Percentiles rank a stretch among this genome's conserved stretches.
phyloP scores from a whole-genome alignment of 495 filamentous ascomycete species.

The Xylaria sp. region DNA sequence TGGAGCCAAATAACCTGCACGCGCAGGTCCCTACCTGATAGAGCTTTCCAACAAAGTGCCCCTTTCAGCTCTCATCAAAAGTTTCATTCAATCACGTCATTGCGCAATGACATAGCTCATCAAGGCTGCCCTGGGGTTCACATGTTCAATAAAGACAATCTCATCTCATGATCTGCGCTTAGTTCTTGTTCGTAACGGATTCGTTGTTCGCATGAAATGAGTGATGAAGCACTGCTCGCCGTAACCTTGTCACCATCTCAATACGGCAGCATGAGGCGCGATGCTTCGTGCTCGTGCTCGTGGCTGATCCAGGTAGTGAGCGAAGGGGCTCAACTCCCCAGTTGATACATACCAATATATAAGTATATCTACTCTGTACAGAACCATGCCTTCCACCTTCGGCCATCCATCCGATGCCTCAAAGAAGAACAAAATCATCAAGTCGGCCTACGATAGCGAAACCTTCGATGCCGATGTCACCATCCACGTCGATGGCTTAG shows the following conservation, averaged over 20 bases:
- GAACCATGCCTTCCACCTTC: conserved; percentile 51
- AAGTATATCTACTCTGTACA: not conserved
- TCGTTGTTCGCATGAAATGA: not conserved
- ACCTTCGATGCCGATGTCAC: conserved; percentile 86
- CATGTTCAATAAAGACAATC: not conserved
- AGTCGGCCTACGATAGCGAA: conserved; percentile 81
- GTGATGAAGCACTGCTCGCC: conserved; percentile 3
- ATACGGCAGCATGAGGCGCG: conserved; percentile 17
- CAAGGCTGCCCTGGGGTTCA: not conserved
- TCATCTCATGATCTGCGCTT: not conserved
- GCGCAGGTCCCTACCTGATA: no score
- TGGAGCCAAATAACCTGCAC: not conserved
- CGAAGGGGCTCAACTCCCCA: conserved; percentile 16
- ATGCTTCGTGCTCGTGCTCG: conserved; percentile 16
- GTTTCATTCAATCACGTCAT: conserved; percentile 13
- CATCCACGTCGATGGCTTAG: conserved; percentile 76
- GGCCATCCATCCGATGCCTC: conserved; percentile 47
- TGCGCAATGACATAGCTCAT: not conserved
- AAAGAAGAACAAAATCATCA: conserved; percentile 57
- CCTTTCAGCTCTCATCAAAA: conserved; percentile 16
- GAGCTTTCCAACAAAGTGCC: not conserved
- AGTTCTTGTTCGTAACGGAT: not conserved
- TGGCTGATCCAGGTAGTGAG: conserved; percentile 5
- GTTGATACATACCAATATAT: no score
- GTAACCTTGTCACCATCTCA: not conserved